A percentile compares a stretch with the other conserved stretches of the same genome.
These are phyloP conservation scores for Hypericum perforatum DNA, from an alignment of 345 rosid genomes.

Conservation along the genomic window DNA sequence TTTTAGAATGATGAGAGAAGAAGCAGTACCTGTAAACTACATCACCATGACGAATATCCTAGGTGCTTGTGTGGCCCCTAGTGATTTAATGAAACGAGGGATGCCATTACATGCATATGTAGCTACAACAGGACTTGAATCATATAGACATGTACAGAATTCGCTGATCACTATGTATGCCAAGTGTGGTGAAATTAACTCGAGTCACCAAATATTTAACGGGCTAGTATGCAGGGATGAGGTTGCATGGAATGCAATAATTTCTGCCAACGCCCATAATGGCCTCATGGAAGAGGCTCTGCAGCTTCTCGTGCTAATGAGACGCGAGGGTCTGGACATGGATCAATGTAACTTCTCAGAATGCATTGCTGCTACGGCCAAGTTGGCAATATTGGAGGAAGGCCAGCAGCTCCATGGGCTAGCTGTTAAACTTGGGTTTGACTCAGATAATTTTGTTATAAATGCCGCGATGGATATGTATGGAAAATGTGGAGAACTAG, in stretches of 20 bases:
- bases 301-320: conserved; percentile 49
- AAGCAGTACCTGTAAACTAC: conserved; percentile 38
- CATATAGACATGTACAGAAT: conserved; percentile 44
- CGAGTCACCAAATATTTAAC: conserved; percentile 43
- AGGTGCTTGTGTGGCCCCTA: conserved; percentile 48
- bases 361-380: conserved; percentile 70
- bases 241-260: conserved; percentile 67
- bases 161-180: conserved; percentile 81
- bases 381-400: conserved; percentile 70
- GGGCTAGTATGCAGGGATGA: conserved; percentile 31
- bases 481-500: conserved; percentile 74
- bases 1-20: conserved; percentile 52
- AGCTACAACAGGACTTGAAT: conserved; percentile 51
- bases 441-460: conserved; percentile 39
- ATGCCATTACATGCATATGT: conserved; percentile 51
- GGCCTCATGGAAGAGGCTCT: conserved; percentile 60
- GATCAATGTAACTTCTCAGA: conserved; percentile 74
- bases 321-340: conserved; percentile 36
- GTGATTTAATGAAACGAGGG: conserved; percentile 38
- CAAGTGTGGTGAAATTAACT: conserved; percentile 60
- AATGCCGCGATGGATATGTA: conserved; percentile 86
- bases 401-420: conserved; percentile 69
- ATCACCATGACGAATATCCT: conserved; percentile 59
- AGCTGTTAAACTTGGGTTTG: conserved; percentile 56
- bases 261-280: conserved; percentile 64